These are phyloP conservation scores for Pseudocercospora crystallina DNA, from an alignment of 2,329 filamentous ascomycete species.

Conservation along the genomic window DNA sequence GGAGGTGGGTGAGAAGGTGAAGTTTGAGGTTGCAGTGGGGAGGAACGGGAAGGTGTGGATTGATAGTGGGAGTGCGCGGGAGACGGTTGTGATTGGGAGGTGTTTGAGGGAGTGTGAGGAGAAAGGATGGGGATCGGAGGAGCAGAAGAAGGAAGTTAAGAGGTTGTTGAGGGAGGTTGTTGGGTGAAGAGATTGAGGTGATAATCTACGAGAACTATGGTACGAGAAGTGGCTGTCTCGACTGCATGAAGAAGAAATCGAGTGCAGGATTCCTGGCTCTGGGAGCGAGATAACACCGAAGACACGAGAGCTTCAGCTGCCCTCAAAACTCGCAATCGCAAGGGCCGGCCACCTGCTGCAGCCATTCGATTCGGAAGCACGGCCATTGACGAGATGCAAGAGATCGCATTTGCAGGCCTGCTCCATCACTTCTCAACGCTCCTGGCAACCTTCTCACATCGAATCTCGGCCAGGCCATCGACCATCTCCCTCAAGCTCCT, in stretches of 20 bases:
- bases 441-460: not conserved
- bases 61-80: constrained; percentile 70
- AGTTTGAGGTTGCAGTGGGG: constrained; percentile 91
- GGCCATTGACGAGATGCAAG: no score
- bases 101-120: constrained; percentile 78
- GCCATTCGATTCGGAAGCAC: no score
- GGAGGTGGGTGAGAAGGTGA: constrained; percentile 75
- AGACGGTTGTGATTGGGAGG: constrained; percentile 74
- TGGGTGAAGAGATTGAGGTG: constrained; percentile 10
- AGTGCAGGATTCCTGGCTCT: no score
- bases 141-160: constrained; percentile 69
- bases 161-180: constrained; percentile 60
- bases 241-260: no score
- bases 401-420: no score
- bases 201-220: no score
- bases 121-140: constrained; percentile 60
- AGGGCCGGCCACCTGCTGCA: no score
- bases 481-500: constrained; percentile 2
- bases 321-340: no score
- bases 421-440: no score
- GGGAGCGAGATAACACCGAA: no score
- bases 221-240: no score
- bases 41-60: constrained; percentile 94
- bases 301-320: no score
- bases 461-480: not conserved